Percentiles rank a stretch among this genome's conserved stretches.
Evolutionary conservation across 1,284 basidiomycete genomes (phyloP).

Genomic region (Ustilago sp.): DNA sequence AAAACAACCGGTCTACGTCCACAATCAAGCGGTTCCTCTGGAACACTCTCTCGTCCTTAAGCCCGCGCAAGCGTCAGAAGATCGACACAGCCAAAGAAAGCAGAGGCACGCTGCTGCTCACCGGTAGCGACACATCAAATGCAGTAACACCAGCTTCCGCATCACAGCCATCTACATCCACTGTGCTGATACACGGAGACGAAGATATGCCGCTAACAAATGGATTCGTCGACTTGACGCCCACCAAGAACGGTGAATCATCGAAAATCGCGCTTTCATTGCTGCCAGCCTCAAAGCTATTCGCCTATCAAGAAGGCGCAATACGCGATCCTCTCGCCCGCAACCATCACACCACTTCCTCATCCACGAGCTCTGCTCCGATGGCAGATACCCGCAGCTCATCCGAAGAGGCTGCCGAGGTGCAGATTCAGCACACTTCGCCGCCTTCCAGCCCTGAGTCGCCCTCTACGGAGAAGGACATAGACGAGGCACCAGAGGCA

Average conservation of each 20-base stretch:
- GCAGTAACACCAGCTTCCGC: neutral
- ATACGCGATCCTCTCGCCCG: slow-evolving; percentile 40
- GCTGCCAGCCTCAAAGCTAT: neutral
- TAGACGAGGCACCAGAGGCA: neutral
- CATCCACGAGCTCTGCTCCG: neutral
- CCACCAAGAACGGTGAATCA: neutral
- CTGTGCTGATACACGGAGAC: neutral
- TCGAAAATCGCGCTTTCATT: neutral
- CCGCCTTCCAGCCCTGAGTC: slow-evolving; percentile 11
- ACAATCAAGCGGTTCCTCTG: slow-evolving; percentile 1
- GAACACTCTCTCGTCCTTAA: slow-evolving; percentile 1
- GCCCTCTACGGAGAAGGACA: neutral
- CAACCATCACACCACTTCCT: slow-evolving; percentile 4
- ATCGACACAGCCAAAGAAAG: neutral
- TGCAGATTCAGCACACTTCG: slow-evolving; percentile 16
- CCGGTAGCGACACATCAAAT: neutral
- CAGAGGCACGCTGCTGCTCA: neutral
- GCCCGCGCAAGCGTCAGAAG: slow-evolving; percentile 14
- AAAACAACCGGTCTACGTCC: neutral
- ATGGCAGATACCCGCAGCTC: slow-evolving; percentile 25
- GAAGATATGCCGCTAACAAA: slow-evolving; percentile 5
- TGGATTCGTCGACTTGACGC: slow-evolving; percentile 30
- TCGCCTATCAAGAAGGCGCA: slow-evolving; percentile 28
- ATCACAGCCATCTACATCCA: neutral
- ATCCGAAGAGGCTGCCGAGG: slow-evolving; percentile 32